phyloP scores from a whole-genome alignment of 139 green algal species.

The Chlorella sorokiniana region DNA sequence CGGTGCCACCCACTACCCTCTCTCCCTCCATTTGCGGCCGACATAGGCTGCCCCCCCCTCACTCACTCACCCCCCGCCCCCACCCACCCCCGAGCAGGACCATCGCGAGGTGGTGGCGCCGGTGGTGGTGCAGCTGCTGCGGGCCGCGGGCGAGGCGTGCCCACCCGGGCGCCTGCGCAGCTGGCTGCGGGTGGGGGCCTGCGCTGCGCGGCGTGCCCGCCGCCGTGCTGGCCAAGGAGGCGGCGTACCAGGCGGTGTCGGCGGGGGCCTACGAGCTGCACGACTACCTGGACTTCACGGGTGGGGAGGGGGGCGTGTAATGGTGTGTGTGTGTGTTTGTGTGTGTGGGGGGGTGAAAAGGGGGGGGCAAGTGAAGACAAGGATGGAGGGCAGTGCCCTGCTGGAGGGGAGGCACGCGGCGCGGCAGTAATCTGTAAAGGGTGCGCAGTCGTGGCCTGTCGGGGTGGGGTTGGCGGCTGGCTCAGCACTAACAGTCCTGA shows the following conservation, averaged over 20 bases:
- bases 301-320: not conserved
- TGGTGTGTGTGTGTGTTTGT: not conserved
- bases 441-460: no score
- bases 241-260: constrained; percentile 78
- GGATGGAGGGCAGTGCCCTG: not conserved
- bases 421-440: no score
- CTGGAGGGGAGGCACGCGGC: no score
- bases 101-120: constrained; percentile 65
- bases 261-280: constrained; percentile 80
- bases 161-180: constrained; percentile 39
- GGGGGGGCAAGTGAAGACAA: not conserved
- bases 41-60: not conserved
- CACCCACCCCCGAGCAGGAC: constrained; percentile 31
- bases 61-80: no score
- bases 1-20: no score
- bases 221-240: constrained; percentile 81
- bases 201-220: constrained; percentile 21
- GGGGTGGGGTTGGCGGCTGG: not conserved
- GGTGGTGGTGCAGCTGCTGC: constrained; percentile 58
- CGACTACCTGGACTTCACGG: constrained; percentile 78
- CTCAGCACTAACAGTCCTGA: not conserved
- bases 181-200: constrained; percentile 12
- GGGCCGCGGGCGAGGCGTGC: constrained; percentile 32
- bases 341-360: not conserved
- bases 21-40: not conserved